Evolutionary conservation across 1,284 basidiomycete genomes (phyloP), one percentile per base, ranked within the genome.

Genomic region (Irpex rosettiformis): DNA sequence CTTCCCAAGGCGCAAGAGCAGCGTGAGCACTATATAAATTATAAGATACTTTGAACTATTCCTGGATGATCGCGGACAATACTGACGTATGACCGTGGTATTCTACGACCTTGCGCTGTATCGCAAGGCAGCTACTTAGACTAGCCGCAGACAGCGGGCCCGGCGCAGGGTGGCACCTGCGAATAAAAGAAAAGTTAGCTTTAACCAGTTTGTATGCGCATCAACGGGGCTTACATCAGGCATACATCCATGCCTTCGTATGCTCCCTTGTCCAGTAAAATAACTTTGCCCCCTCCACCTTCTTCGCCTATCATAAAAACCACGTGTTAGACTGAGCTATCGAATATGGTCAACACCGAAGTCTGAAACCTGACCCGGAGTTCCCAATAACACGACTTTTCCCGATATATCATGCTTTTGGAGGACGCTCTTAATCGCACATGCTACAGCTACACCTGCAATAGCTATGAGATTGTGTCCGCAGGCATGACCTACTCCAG

Each of bases 391-490:
- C 52, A 94, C 75, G 16, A 96, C 78, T 56, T 79, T 89, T 2
- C 92, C 94, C 1, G 85, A 66, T 33, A 91, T 78, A 64, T 85
- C 72, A 65, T 87, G 82, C 58, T 82, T 76, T 8, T 64, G 57
- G 25, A 71, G 72, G 5, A 87, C 88, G 28, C 80, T 78, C 66
- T 87, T 89, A 56, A 91, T 75, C 4, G 85, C 88, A 54, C 93
- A 72, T 5, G 92, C 86, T 16, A 90, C 82, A 10, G 87, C 93
- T 22, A 93, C 83, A 25, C 93, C 93, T 55, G 84, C 81, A 58
- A 90, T 85, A 28, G 91, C 91, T 59, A 95, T 95, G 57, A 95
- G 78, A 70, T 94, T 94, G 69, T 95, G 91, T 0, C 92, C 92
- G 66, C 93, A 94, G 0, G 88, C 93, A 70, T 94, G 86, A 4